Evolutionary conservation across 805 yeast genomes (phyloP).

Genomic region (Candida chauliodis): DNA sequence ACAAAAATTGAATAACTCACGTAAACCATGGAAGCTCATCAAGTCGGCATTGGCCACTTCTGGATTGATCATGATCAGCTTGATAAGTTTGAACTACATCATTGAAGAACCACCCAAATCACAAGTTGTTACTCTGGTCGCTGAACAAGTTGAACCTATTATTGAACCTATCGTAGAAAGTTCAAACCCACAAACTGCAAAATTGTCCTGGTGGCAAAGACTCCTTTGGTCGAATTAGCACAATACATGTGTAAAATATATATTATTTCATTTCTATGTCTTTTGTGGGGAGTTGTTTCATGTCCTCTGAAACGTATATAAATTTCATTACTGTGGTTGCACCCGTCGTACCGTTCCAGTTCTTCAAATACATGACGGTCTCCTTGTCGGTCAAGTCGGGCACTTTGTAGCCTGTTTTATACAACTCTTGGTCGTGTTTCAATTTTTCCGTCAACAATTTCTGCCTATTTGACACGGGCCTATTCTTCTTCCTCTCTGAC

Average conservation of each 20-base stretch:
- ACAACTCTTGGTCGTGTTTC: conserved; percentile 60
- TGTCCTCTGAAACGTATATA: conserved; percentile 30
- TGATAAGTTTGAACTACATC: conserved; percentile 21
- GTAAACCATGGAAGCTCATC: conserved; percentile 10
- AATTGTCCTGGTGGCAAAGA: conserved; percentile 10
- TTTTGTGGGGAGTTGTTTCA: conserved; percentile 20
- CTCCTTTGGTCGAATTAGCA: conserved; percentile 3
- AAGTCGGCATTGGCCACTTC: conserved; percentile 22
- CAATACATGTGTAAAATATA: neutral
- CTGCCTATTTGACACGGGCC: conserved; percentile 77
- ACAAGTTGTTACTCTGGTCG: neutral
- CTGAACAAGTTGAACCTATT: neutral
- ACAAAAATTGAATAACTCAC: conserved; percentile 1
- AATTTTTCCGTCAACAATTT: conserved; percentile 58
- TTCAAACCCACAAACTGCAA: neutral
- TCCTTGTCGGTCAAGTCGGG: conserved; percentile 67
- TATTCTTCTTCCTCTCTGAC: conserved; percentile 72
- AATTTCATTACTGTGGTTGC: conserved; percentile 64
- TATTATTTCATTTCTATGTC: conserved; percentile 4
- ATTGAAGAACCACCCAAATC: conserved; percentile 11
- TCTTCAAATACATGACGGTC: conserved; percentile 57
- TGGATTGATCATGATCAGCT: conserved; percentile 21
- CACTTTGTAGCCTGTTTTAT: conserved; percentile 60
- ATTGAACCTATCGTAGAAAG: neutral
- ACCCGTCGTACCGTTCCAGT: conserved; percentile 84